Base-by-base conservation (phyloP, 805 yeast species). In the Hanseniaspora taiwanica region DNA sequence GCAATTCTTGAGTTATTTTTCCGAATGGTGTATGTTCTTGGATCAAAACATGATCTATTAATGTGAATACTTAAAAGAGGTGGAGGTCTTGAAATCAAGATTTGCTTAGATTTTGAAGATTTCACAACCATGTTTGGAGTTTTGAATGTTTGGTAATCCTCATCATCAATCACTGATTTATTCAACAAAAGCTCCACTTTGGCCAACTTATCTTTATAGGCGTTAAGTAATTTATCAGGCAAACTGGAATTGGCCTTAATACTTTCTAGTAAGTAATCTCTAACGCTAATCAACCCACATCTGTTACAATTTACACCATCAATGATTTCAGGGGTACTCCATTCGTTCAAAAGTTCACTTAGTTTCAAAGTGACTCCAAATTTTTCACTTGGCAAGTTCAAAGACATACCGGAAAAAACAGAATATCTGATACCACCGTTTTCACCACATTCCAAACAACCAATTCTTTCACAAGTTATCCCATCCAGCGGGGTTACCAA, bases 251-350 rank as follows among this genome's bases (percentile, higher is more conserved):
- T 29, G 3, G 16, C 5, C 14, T 37, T 33, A 20, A 41, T 37
- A 6, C 27, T 32, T n/a, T 42, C 47, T 16, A 49, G 39, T 25
- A 79, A 59, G 46, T 69, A 75, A n/a, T 65, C 68, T 39, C 59
- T 62, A 10, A 82, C 78, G 43, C 76, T 77, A 21, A 59, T 58
- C 48, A 89, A 65, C 2, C 93, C 89, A 65, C 97, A 89, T 51
- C 97, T 69, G 53, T 87, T 85, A 64, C 98, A 89, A 59, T 86
- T 89, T 27, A 89, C 98, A 36, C 86, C 95, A 48, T 84, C 87
- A 43, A 89, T 86, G 18, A 81, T 74, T 55, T 89, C 98, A 31
- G 87, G 83, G 42, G 73, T 69, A 5, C 68, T 73, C 84, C 86
- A 83, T 34, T 76, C 74, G 36, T 69, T 63, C 45, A 83, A 58